Conservation (phyloP, 2,329 filamentous ascomycete species). For the Ceratocystis diversiconidia region DNA sequence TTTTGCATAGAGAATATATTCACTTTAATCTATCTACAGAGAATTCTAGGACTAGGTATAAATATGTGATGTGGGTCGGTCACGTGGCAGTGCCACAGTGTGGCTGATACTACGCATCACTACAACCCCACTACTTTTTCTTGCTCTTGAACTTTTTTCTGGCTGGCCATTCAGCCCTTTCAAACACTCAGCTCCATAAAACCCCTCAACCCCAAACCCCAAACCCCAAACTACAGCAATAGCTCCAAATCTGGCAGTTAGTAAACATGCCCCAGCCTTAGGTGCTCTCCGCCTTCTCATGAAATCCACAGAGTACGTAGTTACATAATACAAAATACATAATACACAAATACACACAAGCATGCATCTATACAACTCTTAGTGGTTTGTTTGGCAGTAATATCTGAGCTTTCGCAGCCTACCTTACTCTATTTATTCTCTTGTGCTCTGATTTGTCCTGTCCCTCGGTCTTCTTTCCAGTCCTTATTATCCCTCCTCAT, state of each 20-base stretch:
- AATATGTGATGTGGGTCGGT: too few relatives aligned
- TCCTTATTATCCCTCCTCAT: neutral
- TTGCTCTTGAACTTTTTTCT: neutral
- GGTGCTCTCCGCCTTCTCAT: neutral
- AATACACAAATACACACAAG: too few relatives aligned
- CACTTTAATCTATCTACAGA: too few relatives aligned
- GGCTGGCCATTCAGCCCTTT: neutral
- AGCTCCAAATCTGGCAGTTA: conserved; percentile 1
- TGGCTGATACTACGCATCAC: too few relatives aligned
- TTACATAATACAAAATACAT: neutral
- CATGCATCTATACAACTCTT: too few relatives aligned
- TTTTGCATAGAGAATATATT: too few relatives aligned
- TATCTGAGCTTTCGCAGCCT: neutral
- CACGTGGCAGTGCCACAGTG: too few relatives aligned
- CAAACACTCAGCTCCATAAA: neutral
- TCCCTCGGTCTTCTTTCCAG: neutral
- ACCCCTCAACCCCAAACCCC: neutral
- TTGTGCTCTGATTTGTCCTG: neutral
- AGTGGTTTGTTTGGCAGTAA: neutral
- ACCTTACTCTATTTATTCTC: neutral
- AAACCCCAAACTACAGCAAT: neutral
- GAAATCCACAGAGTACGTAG: neutral
- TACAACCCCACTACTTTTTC: neutral
- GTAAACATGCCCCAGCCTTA: conserved; percentile 5
- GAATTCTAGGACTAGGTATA: too few relatives aligned